Evolutionary conservation across 768 basidiomycete species (phyloP).

Genomic region (Russula compacta): DNA sequence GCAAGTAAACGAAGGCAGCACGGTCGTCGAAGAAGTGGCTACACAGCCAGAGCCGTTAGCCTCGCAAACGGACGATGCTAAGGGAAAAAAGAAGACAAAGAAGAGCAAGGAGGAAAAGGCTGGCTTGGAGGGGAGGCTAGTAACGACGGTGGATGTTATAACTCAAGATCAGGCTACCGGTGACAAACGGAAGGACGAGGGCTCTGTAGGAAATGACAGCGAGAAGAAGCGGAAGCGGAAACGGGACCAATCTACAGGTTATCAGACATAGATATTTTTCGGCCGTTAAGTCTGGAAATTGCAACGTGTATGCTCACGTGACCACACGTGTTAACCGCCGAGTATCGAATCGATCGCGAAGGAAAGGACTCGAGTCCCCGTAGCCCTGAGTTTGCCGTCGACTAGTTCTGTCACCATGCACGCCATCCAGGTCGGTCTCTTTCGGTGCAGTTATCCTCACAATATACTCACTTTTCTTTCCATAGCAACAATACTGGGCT

Average conservation of each 20-base stretch:
- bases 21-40: not conserved
- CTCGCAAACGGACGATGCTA: not conserved
- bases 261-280: too few species aligned
- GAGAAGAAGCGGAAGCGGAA: constrained; percentile 11
- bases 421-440: constrained; percentile 35
- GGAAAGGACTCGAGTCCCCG: not conserved
- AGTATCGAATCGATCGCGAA: constrained; percentile 21
- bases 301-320: not conserved
- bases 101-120: not conserved
- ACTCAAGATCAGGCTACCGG: not conserved
- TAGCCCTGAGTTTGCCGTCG: constrained; percentile 12
- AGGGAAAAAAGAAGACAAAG: not conserved
- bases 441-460: not conserved
- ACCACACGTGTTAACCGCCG: not conserved
- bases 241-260: not conserved
- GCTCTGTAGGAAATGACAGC: not conserved
- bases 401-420: constrained; percentile 31
- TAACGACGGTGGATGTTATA: too few species aligned
- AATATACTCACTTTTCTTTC: not conserved
- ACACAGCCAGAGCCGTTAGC: not conserved
- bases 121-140: not conserved
- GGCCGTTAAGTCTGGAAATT: not conserved
- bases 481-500: constrained; percentile 82
- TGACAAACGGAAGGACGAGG: not conserved
- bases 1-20: not conserved